Evolutionary conservation across 2,329 filamentous ascomycete genomes (phyloP).

Genomic region (Cercospora nicotianae): DNA sequence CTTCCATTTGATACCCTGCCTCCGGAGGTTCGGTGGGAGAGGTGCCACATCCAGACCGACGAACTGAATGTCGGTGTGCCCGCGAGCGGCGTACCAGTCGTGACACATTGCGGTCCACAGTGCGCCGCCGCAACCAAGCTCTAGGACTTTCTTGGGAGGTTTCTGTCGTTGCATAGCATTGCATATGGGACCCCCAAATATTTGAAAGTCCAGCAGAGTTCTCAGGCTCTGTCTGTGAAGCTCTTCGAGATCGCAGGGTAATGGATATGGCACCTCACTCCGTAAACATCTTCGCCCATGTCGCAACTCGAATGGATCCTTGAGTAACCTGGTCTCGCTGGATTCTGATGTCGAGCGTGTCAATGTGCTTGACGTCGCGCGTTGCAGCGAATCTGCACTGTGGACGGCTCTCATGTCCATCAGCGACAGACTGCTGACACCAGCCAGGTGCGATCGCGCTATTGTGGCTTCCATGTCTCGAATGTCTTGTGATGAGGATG

Average conservation of each 20-base stretch:
- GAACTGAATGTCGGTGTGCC: slow-evolving; percentile 70
- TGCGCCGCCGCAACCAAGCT: slow-evolving; percentile 82
- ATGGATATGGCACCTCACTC: slow-evolving; percentile 72
- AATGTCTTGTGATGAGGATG: background rate
- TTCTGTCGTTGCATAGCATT: slow-evolving; percentile 65
- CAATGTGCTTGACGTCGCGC: slow-evolving; percentile 23
- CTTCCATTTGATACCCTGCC: slow-evolving; percentile 78
- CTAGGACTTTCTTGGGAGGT: slow-evolving; percentile 75
- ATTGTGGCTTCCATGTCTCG: slow-evolving; percentile 1
- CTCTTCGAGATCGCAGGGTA: slow-evolving; percentile 84
- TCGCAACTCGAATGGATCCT: slow-evolving; percentile 52
- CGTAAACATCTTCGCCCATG: slow-evolving; percentile 82
- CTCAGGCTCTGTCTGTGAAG: slow-evolving; percentile 83
- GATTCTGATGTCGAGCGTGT: slow-evolving; percentile 15
- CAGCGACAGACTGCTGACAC: background rate
- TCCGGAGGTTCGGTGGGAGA: slow-evolving; percentile 63
- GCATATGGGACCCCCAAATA: slow-evolving; percentile 79
- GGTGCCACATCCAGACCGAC: slow-evolving; percentile 80
- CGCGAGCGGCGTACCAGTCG: slow-evolving; percentile 69
- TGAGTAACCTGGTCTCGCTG: slow-evolving; percentile 10
- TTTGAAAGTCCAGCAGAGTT: slow-evolving; percentile 75
- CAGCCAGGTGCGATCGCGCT: background rate
- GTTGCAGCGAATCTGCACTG: slow-evolving; percentile 12
- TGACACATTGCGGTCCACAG: slow-evolving; percentile 91
- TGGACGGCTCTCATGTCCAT: background rate